Conservation (phyloP, 805 yeast species). For the Yamadazyma philogaea region DNA sequence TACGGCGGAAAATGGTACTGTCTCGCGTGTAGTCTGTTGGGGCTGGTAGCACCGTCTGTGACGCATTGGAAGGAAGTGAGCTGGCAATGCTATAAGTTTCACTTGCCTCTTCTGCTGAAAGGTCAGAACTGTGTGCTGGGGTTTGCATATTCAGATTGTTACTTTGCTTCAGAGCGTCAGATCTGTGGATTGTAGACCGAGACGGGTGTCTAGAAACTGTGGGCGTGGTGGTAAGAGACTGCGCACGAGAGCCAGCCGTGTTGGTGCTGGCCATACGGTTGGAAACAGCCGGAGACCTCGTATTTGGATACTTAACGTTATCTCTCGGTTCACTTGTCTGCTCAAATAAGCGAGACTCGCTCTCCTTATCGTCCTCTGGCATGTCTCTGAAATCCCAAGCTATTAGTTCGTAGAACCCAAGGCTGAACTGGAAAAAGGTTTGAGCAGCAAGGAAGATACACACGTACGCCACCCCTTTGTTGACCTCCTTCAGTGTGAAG, state of each 20-base stretch:
- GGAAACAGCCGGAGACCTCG: not conserved
- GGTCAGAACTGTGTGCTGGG: not conserved
- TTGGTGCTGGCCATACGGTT: not conserved
- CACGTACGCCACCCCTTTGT: conserved; percentile 78
- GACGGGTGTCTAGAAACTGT: not conserved
- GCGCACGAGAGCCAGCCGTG: not conserved
- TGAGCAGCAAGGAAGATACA: conserved; percentile 73
- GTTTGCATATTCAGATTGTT: not conserved
- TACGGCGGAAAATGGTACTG: not conserved
- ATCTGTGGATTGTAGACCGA: not conserved
- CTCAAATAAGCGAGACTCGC: not conserved
- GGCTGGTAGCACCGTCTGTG: conserved; percentile 9
- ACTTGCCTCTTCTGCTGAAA: not conserved
- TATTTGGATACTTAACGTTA: not conserved
- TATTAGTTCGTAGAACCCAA: conserved; percentile 70
- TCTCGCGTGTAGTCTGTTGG: conserved; percentile 11
- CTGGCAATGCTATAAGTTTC: conserved; percentile 12
- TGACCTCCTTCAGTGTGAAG: conserved; percentile 58
- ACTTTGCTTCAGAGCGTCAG: not conserved
- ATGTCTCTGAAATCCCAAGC: conserved; percentile 63
- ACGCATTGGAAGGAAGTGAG: conserved; percentile 13
- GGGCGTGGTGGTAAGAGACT: not conserved
- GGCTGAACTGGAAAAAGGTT: conserved; percentile 64
- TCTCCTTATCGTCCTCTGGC: conserved; percentile 18
- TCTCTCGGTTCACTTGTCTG: not conserved